Conservation (phyloP, 495 filamentous ascomycete genomes). For the Talaromyces thailandensis region DNA sequence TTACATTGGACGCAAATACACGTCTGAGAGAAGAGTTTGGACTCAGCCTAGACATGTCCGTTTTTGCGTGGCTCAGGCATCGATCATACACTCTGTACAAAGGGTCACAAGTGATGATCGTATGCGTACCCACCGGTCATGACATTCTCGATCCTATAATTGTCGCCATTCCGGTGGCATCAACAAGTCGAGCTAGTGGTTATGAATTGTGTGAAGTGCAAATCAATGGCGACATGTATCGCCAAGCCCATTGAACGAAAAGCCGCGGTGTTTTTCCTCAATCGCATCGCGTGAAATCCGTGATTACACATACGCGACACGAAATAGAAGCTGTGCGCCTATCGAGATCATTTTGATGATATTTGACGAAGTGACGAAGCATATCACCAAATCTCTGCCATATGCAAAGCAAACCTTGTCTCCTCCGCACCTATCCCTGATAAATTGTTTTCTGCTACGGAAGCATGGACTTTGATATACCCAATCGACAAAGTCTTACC, state of each 20-base stretch:
- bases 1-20: background rate
- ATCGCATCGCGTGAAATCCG: background rate
- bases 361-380: background rate
- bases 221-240: background rate
- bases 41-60: background rate
- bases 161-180: background rate
- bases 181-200: background rate
- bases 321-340: background rate
- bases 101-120: background rate
- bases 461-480: background rate
- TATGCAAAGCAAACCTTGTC: background rate
- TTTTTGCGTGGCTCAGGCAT: no score
- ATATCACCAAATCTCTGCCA: background rate
- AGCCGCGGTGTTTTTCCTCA: background rate
- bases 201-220: background rate
- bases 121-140: background rate
- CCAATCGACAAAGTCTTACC: background rate
- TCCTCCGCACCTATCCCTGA: background rate
- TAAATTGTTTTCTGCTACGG: background rate
- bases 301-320: background rate
- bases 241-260: background rate
- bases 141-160: background rate
- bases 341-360: background rate
- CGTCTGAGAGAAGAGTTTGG: background rate
- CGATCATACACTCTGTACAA: no score